Conservation (phyloP, 1,139 yeast species). For the Sugiyamaella novakii region DNA sequence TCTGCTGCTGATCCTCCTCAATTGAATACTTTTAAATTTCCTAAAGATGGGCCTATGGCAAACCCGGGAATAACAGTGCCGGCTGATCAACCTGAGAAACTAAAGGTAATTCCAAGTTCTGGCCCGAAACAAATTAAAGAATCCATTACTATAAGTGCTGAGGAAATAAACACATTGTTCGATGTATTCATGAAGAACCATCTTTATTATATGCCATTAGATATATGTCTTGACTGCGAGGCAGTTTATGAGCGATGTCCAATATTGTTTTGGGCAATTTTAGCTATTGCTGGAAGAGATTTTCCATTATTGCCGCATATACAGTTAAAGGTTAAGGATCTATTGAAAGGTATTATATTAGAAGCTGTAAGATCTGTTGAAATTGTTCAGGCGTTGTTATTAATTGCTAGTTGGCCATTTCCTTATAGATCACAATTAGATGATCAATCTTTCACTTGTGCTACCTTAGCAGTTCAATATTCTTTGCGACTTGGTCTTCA, state of each 20-base stretch:
- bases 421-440: slow-evolving; percentile 18
- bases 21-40: neutral
- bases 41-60: slow-evolving; percentile 8
- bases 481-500: slow-evolving; percentile 15
- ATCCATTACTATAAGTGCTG: slow-evolving; percentile 5
- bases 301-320: slow-evolving; percentile 10
- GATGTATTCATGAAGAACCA: slow-evolving; percentile 14
- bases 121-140: neutral
- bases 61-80: neutral
- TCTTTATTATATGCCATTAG: slow-evolving; percentile 17
- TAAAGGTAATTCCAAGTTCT: slow-evolving; percentile 16
- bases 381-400: slow-evolving; percentile 19
- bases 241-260: slow-evolving; percentile 17
- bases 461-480: slow-evolving; percentile 10
- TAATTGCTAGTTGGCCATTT: slow-evolving; percentile 20
- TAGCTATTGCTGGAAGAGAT: slow-evolving; percentile 17
- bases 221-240: slow-evolving; percentile 19
- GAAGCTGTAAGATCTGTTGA: slow-evolving; percentile 20
- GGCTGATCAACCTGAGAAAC: slow-evolving; percentile 14
- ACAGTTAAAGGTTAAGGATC: slow-evolving; percentile 7
- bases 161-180: slow-evolving; percentile 17
- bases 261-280: slow-evolving; percentile 20
- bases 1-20: slow-evolving; percentile 3
- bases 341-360: slow-evolving; percentile 4
- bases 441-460: slow-evolving; percentile 18